Base-by-base conservation (phyloP, 1,284 basidiomycete species). In the Gomphus bonarii region DNA sequence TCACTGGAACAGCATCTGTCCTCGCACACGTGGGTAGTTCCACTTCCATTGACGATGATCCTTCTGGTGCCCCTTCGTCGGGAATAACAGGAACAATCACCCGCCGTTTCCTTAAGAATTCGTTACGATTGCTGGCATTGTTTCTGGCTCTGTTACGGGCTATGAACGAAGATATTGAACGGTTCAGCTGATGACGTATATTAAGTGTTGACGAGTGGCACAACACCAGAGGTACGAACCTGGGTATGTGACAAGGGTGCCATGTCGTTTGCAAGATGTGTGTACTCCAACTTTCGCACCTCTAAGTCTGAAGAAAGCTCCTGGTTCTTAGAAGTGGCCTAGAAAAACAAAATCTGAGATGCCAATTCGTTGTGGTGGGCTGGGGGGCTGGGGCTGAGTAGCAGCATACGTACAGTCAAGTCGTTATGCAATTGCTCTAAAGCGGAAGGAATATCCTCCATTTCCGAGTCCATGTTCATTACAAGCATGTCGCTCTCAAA, bases 401-500 rank as follows among this genome's bases (percentile, higher is more conserved):
- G n/a, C 53, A 11, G 18, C 30, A 25, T 28, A 70, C 78, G 57
- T 63, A 85, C 85, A 65, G 73, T 68, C 42, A 87, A 69, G 58
- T 75, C 73, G 44, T 73, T 70, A 48, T 76, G 68, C 35, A 90
- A 68, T 36, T 75, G 73, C 9, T 72, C 67, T 44, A 88, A 68
- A 8, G 84, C 84, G 0, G 62, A 65, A 4, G 80, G 79, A 1
- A 88, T 69, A 28, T 70, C 72, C 57, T 74, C 71, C 50, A 71
- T 71, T 67, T 89, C 86, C 75, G 79, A 85, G 0, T 81, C 79
- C 0, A 74, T 65, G 60, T 82, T 88, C 69, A 89, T 68, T 4
- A 87, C 75, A 9, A 89, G 65, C 70, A 89, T 78, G 63, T 90
- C 88, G 22, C 75, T 69, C 63, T 86, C 81, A 59, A 90, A 80